These are phyloP conservation scores for Nicotiana paniculata DNA, from an alignment of 257 asterid genomes.

Conservation along the genomic window DNA sequence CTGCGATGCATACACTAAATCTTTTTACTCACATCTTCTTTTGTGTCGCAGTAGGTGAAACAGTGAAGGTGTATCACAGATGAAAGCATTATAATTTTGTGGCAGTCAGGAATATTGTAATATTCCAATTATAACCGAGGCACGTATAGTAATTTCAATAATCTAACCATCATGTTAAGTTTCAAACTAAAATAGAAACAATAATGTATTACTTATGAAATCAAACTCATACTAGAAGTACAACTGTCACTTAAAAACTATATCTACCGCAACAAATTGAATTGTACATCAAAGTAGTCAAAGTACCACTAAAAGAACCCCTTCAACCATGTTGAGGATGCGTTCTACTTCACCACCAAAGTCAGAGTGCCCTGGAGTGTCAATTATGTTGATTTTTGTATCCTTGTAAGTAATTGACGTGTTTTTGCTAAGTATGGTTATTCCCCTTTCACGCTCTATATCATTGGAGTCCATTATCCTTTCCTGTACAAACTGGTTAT, in stretches of 20 bases:
- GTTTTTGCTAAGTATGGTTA: conserved; percentile 95
- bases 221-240: neutral
- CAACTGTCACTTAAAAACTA: neutral
- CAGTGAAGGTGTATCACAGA: neutral
- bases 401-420: conserved; percentile 86
- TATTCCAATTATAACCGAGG: neutral
- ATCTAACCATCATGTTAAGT: neutral
- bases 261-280: neutral
- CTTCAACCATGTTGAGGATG: conserved; percentile 99
- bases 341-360: conserved; percentile 99
- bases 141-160: neutral
- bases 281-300: neutral
- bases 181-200: neutral
- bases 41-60: neutral
- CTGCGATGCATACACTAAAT: neutral
- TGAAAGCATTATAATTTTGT: neutral
- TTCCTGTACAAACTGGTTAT: conserved; percentile 87
- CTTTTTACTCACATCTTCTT: neutral
- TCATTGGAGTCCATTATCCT: conserved; percentile 99
- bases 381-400: conserved; percentile 86
- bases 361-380: conserved; percentile 99
- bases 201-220: neutral
- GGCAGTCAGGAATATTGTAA: neutral
- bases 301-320: conserved; percentile 94
- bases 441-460: conserved; percentile 98